Evolutionary conservation across 2,329 filamentous ascomycete species (phyloP), one percentile per base, ranked within the genome.

Genomic region (Penicillium expansum): DNA sequence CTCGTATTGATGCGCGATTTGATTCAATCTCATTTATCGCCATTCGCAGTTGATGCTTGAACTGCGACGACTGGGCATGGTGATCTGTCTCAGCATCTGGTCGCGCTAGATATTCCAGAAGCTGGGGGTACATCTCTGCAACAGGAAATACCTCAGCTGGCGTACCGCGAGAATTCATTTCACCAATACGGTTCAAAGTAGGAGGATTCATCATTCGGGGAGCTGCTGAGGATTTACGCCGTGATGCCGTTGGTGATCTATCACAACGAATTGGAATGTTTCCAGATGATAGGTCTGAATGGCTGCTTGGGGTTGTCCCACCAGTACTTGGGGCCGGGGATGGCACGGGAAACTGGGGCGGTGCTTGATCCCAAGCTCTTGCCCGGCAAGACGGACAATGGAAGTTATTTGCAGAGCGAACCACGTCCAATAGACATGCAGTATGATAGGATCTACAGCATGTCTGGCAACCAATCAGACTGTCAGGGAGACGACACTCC

Each of bases 391-490:
- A 62, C 9, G 68, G 64, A 35, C 69, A 72, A 50, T 66, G 45
- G 41, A 71, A 72, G n/a, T 42, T 42, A 43, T 51, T 30, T 10
- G 54, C 54, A 35, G 54, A 56, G 14, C 54, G 49, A 18, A 51
- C 44, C 11, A 43, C 39, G 8, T 35, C 44, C 42, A 45, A 38
- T 35, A 72, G 49, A 32, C 70, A 72, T 16, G 52, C 53, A 24
- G 52, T 50, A 55, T 72, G 70, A 54, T 72, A 71, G 10, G 69
- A 68, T 55, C 70, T 66, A 58, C 67, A 70, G 57, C 70, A 72
- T 8, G 68, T 70, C 45, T 63, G 60, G 55, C 70, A 72, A 1
- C 52, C 55, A 38, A 69, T 58, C 22, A 72, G 38, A 39, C 66
- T 60, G 22, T 65, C 62, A 7, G 70, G 69, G 20, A 58, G 58